Evolutionary conservation across 768 basidiomycete genomes (phyloP), one percentile per base, ranked within the genome.

Genomic region (Leccinum sublutescens): DNA sequence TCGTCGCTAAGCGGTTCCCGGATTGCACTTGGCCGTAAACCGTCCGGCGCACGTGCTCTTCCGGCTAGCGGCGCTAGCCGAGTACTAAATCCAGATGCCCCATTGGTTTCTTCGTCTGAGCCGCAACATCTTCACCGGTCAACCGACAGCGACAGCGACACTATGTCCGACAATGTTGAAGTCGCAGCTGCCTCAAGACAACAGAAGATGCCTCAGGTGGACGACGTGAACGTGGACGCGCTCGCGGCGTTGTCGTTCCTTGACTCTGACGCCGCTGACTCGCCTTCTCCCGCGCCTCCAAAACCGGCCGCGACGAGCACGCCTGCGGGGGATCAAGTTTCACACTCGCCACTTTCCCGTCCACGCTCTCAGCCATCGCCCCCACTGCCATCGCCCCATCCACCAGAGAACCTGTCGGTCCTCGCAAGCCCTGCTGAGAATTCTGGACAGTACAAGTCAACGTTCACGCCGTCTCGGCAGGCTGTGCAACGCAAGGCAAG

Each of bases 401-500:
- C 78, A 21, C 59, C 75, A 47, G 74, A 78, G 68, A 54, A 55
- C 50, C 54, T 63, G 17, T 40, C 56, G 4, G 31, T 55, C n/a
- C 48, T 64, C 7, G 72, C n/a, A 48, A 61, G 61, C 52, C 61
- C 70, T 45, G 43, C 43, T 14, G 74, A 72, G 47, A 70, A 71
- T 19, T 64, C 58, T 45, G 64, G 74, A 1, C 82, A 84, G 55
- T 89, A 82, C 75, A 86, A 85, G 55, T 95, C 94, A 0, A 94
- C 95, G 4, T 98, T 98, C 70, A 91, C 93, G 0, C 88, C 88
- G 2, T 91, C 89, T 17, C 89, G 84, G 67, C 85, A 88, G 62
- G 93, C 93, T 40, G 85, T 85, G 21, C 88, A 98, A 68, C 82
- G 96, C 55, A 89, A 90, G 66, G 89, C 91, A 8, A 91, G 89